These are phyloP conservation scores for Umbelopsis ramanniana DNA, from an alignment of 192 early-diverging fungal species.

Conservation along the genomic window DNA sequence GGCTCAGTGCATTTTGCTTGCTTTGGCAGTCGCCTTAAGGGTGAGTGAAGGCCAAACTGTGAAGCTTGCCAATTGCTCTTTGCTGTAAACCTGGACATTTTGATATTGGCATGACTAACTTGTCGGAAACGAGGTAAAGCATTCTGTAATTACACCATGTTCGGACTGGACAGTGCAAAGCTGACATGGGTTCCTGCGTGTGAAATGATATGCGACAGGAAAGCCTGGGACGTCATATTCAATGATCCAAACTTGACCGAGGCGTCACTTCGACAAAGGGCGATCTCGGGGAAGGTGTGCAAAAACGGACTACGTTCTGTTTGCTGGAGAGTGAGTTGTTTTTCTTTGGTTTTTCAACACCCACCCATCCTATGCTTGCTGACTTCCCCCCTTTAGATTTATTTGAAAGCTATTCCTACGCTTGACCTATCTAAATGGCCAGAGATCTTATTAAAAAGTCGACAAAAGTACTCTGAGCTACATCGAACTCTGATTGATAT, in stretches of 20 bases:
- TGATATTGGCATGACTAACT: constrained; percentile 2
- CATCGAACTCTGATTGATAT: constrained; percentile 69
- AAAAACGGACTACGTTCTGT: constrained; percentile 56
- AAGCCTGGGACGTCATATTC: constrained; percentile 57
- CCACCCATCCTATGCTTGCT: not conserved
- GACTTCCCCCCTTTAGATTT: constrained; percentile 41
- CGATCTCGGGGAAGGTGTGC: constrained; percentile 51
- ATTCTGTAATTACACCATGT: not conserved
- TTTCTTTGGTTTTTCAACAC: not conserved
- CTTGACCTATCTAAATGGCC: constrained; percentile 63
- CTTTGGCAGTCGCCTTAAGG: too few species aligned
- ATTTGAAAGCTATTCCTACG: constrained; percentile 54
- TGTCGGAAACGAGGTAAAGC: constrained; percentile 4
- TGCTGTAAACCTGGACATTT: not conserved
- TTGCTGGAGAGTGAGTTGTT: constrained; percentile 57
- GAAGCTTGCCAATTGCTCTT: too few species aligned
- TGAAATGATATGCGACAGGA: constrained; percentile 1
- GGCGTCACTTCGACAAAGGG: constrained; percentile 49
- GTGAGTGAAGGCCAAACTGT: too few species aligned
- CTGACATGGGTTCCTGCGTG: not conserved
- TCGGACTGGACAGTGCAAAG: not conserved
- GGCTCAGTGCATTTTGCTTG: not conserved
- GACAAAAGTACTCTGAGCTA: constrained; percentile 69
- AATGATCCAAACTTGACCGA: constrained; percentile 51
- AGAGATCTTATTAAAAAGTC: constrained; percentile 61